A percentile compares a stretch with the other conserved stretches of the same genome.
Evolutionary conservation across 2,329 filamentous ascomycete species (phyloP).

Genomic region (Phialophora chinensis): DNA sequence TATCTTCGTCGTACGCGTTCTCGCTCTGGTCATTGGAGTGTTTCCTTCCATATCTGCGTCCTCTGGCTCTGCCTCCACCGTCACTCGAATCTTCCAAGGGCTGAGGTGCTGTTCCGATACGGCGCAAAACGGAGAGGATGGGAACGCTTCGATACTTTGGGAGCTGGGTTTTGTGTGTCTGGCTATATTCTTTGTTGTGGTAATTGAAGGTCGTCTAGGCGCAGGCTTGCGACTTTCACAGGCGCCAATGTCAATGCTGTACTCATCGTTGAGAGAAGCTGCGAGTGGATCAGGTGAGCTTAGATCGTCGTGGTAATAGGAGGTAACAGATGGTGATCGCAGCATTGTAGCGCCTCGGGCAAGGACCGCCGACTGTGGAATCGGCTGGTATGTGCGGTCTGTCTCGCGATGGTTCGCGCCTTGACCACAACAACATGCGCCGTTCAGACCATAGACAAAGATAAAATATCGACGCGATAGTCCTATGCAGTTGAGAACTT

Average conservation of each 20-base stretch:
- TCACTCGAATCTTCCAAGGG: conserved; percentile 56
- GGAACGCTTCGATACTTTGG: conserved; percentile 13
- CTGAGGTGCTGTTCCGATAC: conserved; percentile 46
- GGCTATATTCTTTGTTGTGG: neutral
- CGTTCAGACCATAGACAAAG: neutral
- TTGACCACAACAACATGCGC: conserved; percentile 2
- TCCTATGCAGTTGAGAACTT: too few relatives aligned
- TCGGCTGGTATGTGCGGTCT: conserved; percentile 12
- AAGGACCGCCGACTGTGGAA: neutral
- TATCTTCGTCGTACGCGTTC: conserved; percentile 48
- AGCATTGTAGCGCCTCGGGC: conserved; percentile 18
- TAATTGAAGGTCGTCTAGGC: conserved; percentile 3
- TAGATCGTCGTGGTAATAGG: conserved; percentile 26
- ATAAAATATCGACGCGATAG: neutral
- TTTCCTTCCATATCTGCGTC: conserved; percentile 46
- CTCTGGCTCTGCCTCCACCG: conserved; percentile 54
- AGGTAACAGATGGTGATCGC: conserved; percentile 22
- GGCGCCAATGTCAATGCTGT: conserved; percentile 8
- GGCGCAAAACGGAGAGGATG: conserved; percentile 27
- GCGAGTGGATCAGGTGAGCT: conserved; percentile 41
- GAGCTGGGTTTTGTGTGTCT: conserved; percentile 19
- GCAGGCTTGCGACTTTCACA: conserved; percentile 16
- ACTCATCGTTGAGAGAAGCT: conserved; percentile 27
- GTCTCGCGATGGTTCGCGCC: neutral
- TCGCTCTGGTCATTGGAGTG: conserved; percentile 32